Conservation (phyloP, 2,329 filamentous ascomycete species). For the Arachnomyces sp. region DNA sequence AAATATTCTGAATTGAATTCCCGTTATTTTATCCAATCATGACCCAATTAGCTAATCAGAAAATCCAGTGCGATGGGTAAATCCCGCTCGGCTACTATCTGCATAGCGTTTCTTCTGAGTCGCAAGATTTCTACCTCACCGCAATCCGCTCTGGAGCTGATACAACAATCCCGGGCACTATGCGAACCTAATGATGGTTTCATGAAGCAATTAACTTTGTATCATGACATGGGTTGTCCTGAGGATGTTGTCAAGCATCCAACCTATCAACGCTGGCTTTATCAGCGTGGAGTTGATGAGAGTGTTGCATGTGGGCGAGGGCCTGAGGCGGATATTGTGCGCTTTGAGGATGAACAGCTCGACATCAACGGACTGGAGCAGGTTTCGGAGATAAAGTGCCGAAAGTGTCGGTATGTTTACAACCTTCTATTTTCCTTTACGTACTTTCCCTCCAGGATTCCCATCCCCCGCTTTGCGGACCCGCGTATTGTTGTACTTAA, state of each 20-base stretch:
- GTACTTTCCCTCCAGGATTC: constrained; percentile 1
- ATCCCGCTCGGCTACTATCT: constrained; percentile 77
- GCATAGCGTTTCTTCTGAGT: constrained; percentile 75
- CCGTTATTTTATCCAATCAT: constrained; percentile 9
- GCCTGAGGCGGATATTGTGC: constrained; percentile 64
- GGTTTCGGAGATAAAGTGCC: constrained; percentile 64
- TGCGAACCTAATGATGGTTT: constrained; percentile 89
- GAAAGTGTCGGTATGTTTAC: constrained; percentile 67
- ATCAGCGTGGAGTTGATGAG: constrained; percentile 55
- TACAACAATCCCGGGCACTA: constrained; percentile 63
- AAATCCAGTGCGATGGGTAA: constrained; percentile 79
- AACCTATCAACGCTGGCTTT: constrained; percentile 71
- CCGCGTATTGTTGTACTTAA: not conserved
- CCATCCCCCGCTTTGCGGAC: not conserved
- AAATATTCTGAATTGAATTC: constrained; percentile 7
- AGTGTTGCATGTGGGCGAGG: constrained; percentile 68
- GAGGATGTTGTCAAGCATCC: constrained; percentile 59
- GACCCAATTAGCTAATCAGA: constrained; percentile 22
- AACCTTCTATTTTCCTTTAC: constrained; percentile 17
- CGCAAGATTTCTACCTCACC: constrained; percentile 48
- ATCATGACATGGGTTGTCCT: constrained; percentile 79
- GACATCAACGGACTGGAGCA: constrained; percentile 1
- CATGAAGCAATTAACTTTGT: constrained; percentile 78
- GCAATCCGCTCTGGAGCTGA: constrained; percentile 58
- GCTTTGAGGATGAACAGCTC: constrained; percentile 56